These are phyloP conservation scores for Hansfordia pulvinata DNA, from an alignment of 2,329 filamentous ascomycete genomes.

Conservation along the genomic window DNA sequence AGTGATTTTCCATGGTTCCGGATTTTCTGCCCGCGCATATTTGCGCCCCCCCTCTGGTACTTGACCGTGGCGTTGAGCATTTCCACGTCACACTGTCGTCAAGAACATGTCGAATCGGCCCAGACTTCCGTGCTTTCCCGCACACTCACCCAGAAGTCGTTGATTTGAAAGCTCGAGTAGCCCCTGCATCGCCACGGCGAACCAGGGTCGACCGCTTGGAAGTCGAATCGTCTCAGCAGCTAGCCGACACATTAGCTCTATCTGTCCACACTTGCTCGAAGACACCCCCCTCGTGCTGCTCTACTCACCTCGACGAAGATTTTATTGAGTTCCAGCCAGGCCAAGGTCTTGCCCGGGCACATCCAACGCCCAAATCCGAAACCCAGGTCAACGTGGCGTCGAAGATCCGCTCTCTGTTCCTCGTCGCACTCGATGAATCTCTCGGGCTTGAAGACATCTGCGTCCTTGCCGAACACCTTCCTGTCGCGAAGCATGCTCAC, in stretches of 20 bases:
- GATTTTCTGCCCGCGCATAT: too few relatives aligned
- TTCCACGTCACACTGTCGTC: too few relatives aligned
- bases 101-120: too few relatives aligned
- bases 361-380: slow-evolving; percentile 12
- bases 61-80: too few relatives aligned
- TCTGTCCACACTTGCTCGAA: background rate
- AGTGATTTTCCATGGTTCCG: too few relatives aligned
- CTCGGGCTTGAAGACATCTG: slow-evolving; percentile 11
- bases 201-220: slow-evolving; percentile 10
- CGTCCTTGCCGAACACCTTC: slow-evolving; percentile 12
- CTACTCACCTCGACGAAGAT: slow-evolving; percentile 8
- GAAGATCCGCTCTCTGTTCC: slow-evolving; percentile 3
- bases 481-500: slow-evolving; percentile 9
- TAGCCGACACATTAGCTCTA: slow-evolving; percentile 3
- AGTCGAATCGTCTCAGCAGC: slow-evolving; percentile 10
- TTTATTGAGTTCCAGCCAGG: slow-evolving; percentile 12
- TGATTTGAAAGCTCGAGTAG: slow-evolving; percentile 10
- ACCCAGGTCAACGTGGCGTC: slow-evolving; percentile 9
- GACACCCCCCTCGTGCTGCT: background rate
- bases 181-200: slow-evolving; percentile 8
- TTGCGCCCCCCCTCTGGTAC: too few relatives aligned
- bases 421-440: slow-evolving; percentile 10
- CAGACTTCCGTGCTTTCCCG: slow-evolving; percentile 5
- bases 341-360: slow-evolving; percentile 11
- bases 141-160: slow-evolving; percentile 9